Evolutionary conservation across 805 yeast genomes (phyloP), one percentile per base, ranked within the genome.

Genomic region (Hanseniaspora guilliermondii): DNA sequence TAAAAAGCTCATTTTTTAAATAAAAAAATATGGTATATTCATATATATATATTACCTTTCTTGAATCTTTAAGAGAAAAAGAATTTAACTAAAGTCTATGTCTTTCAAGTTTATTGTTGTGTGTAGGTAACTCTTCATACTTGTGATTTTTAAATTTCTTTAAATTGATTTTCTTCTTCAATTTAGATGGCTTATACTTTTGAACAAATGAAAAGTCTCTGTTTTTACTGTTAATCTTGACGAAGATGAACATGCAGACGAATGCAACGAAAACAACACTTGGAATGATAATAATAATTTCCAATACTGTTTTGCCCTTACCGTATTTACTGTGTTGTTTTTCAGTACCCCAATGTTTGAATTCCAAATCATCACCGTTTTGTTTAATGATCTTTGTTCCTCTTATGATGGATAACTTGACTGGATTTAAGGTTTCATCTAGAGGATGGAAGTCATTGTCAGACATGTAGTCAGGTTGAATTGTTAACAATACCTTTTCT

Each of bases 261-360:
- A 78, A 80, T 11, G 82, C 76, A 30, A 85, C 56, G 16, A 78
- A 66, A 19, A 83, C 88, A 45, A 75, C 73, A 1, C 84, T 75
- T 17, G 94, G 94, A 65, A 84, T 76, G 9, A 83, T 71, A 69
- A 83, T 68, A 58, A 83, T 79, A 53, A 83, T 73, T 60, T 82
- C 79, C 64, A 83, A 78, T 68, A 76, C 75, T 49, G 78, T 77
- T 19, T 54, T 47, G 4, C 55, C 55, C 6, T 35, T 32, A 16
- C 55, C 55, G 27, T 52, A 52, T 19, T 52, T 52, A 12, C 55
- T 52, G 7, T 52, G 49, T 27, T 67, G 70, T 57, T 73, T 72
- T 8, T 64, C 61, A 49, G 73, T 63, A 48, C 75, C 76, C 56
- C 77, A 77, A 56, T 78, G 75, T 54, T 68, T 66, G 35, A 69